These are phyloP conservation scores for Hypoxylon sp. DNA, from an alignment of 2,329 filamentous ascomycete species.

Conservation along the genomic window DNA sequence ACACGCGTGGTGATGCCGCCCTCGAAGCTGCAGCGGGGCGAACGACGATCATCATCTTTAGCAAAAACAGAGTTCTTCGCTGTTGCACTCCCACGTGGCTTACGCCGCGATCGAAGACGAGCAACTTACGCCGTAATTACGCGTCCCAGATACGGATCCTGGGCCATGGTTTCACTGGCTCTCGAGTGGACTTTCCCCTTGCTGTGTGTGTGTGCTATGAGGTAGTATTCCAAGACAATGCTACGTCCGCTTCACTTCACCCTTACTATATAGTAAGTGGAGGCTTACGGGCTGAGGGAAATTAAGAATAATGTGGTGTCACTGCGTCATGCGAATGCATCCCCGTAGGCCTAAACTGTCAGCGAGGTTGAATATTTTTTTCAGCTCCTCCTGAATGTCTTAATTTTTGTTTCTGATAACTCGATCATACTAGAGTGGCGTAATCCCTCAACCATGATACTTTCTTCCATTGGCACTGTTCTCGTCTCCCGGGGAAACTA, in stretches of 20 bases:
- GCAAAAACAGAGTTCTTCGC: slow-evolving; percentile 17
- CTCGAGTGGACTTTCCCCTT: slow-evolving; percentile 3
- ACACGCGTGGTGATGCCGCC: slow-evolving; percentile 49
- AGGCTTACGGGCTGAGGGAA: slow-evolving; percentile 16
- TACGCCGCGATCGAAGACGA: neutral
- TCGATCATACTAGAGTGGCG: slow-evolving; percentile 3
- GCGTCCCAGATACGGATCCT: slow-evolving; percentile 40
- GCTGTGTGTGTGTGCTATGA: too few relatives aligned
- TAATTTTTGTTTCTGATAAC: slow-evolving; percentile 1
- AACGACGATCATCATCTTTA: slow-evolving; percentile 32
- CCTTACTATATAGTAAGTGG: slow-evolving; percentile 7
- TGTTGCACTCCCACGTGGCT: slow-evolving; percentile 20
- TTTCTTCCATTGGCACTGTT: slow-evolving; percentile 14
- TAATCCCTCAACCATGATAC: slow-evolving; percentile 17
- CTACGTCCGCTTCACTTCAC: slow-evolving; percentile 2
- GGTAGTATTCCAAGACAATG: neutral
- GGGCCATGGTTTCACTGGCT: slow-evolving; percentile 23
- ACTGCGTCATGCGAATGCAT: slow-evolving; percentile 6
- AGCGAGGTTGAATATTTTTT: neutral
- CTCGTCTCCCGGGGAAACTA: neutral
- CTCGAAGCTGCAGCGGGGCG: slow-evolving; percentile 47
- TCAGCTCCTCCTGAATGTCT: slow-evolving; percentile 15
- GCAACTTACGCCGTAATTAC: slow-evolving; percentile 42
- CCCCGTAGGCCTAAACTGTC: neutral
- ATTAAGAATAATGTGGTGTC: slow-evolving; percentile 12